A percentile compares a stretch with the other conserved stretches of the same genome.
Conservation (phyloP, 768 basidiomycete genomes). For the Suillus americanus region DNA sequence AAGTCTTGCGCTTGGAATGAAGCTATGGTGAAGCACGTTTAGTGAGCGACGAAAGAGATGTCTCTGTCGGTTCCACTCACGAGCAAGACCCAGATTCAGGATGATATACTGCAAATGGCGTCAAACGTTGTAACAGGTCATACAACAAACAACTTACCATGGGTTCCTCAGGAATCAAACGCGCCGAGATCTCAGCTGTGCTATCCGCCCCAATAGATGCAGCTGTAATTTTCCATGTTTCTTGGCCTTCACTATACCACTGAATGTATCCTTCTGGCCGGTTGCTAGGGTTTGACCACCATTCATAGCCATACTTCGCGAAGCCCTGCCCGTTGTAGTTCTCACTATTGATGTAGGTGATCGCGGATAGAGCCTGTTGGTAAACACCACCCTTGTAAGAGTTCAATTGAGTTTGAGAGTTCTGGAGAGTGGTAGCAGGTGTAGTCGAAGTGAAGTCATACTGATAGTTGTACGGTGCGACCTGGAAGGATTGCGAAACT, state of each 20-base stretch:
- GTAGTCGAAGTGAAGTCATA: conserved; percentile 60
- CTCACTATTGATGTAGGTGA: conserved; percentile 52
- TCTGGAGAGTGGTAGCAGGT: conserved; percentile 53
- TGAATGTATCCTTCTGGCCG: conserved; percentile 76
- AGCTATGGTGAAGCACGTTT: conserved; percentile 30
- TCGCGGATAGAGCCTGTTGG: conserved; percentile 75
- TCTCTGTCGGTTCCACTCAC: conserved; percentile 29
- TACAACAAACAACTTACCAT: conserved; percentile 58
- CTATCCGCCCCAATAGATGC: conserved; percentile 68
- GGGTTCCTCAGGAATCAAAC: conserved; percentile 86
- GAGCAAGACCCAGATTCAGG: conserved; percentile 81
- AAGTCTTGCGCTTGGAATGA: conserved; percentile 76
- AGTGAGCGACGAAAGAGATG: not conserved
- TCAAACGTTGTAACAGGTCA: conserved; percentile 7
- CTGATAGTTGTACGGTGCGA: conserved; percentile 73
- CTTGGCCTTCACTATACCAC: conserved; percentile 69
- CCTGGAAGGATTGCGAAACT: conserved; percentile 80
- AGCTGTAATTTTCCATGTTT: conserved; percentile 73
- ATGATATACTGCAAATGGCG: conserved; percentile 62
- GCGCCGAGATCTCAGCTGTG: conserved; percentile 52
- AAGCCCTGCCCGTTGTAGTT: conserved; percentile 59
- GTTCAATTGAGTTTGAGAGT: conserved; percentile 57
- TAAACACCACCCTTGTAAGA: conserved; percentile 65
- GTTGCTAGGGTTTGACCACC: conserved; percentile 70
- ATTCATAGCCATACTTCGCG: conserved; percentile 74